phyloP scores from a whole-genome alignment of 1,284 basidiomycete species.

The Leccinum fuscescens region DNA sequence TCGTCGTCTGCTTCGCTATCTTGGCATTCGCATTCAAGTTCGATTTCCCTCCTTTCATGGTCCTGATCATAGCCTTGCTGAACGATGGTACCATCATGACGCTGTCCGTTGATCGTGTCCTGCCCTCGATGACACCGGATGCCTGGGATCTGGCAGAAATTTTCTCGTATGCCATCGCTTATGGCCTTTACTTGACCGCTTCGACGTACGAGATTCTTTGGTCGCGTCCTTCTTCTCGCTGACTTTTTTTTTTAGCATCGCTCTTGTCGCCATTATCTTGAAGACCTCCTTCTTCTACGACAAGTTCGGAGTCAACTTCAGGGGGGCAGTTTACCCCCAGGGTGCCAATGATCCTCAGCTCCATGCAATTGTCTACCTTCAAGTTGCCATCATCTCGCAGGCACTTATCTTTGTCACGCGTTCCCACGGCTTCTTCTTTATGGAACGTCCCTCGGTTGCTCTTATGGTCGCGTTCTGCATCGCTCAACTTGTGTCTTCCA shows the following conservation, averaged over 20 bases:
- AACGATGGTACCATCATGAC: slow-evolving; percentile 98
- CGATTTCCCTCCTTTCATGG: too few relatives aligned
- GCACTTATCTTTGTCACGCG: slow-evolving; percentile 97
- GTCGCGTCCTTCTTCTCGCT: too few relatives aligned
- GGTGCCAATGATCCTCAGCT: slow-evolving; percentile 73
- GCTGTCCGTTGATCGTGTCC: slow-evolving; percentile 92
- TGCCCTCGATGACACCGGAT: slow-evolving; percentile 90
- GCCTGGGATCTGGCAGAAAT: slow-evolving; percentile 97
- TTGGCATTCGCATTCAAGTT: too few relatives aligned
- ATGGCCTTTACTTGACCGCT: slow-evolving; percentile 78
- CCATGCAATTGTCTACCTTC: slow-evolving; percentile 82
- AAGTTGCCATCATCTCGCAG: slow-evolving; percentile 98
- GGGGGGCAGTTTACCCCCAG: slow-evolving; percentile 37
- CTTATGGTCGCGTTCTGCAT: slow-evolving; percentile 89
- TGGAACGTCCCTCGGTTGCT: slow-evolving; percentile 92
- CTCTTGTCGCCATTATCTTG: slow-evolving; percentile 63
- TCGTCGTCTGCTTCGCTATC: too few relatives aligned
- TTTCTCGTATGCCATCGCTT: slow-evolving; percentile 92
- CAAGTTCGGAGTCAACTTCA: slow-evolving; percentile 75
- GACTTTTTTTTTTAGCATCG: not conserved
- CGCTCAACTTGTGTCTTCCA: slow-evolving; percentile 91
- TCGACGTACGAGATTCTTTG: too few relatives aligned
- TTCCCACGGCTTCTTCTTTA: slow-evolving; percentile 96
- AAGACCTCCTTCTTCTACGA: slow-evolving; percentile 89
- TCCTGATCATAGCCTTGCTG: too few relatives aligned